Evolutionary conservation across 805 yeast species (phyloP).

Genomic region (Grigorovia transvaalensis): DNA sequence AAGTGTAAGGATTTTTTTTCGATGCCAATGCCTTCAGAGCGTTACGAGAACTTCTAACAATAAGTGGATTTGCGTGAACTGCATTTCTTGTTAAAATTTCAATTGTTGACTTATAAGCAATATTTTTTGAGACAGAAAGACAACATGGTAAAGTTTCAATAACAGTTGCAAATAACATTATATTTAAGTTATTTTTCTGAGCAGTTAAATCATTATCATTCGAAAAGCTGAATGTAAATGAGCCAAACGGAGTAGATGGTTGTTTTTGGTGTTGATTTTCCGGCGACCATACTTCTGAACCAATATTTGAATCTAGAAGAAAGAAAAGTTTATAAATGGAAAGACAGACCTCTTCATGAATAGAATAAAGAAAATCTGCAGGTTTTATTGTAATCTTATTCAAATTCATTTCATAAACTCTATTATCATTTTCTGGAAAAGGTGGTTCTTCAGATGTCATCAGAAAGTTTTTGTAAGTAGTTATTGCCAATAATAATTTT

Average conservation of each 20-base stretch:
- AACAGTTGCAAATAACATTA: slow-evolving; percentile 58
- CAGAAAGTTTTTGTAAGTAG: slow-evolving; percentile 61
- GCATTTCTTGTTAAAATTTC: slow-evolving; percentile 73
- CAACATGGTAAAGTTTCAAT: slow-evolving; percentile 72
- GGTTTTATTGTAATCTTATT: slow-evolving; percentile 26
- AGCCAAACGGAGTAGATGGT: slow-evolving; percentile 30
- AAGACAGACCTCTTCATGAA: slow-evolving; percentile 63
- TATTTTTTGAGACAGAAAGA: slow-evolving; percentile 33
- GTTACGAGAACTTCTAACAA: slow-evolving; percentile 52
- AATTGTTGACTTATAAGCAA: slow-evolving; percentile 52
- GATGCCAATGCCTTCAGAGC: slow-evolving; percentile 60
- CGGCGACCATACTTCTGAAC: slow-evolving; percentile 34
- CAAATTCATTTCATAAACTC: slow-evolving; percentile 25
- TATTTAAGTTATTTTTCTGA: slow-evolving; percentile 29
- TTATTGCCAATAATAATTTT: slow-evolving; percentile 55
- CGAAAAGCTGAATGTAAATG: slow-evolving; percentile 34
- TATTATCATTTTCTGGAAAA: slow-evolving; percentile 48
- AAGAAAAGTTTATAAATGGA: slow-evolving; percentile 45
- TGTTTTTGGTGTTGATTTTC: slow-evolving; percentile 29
- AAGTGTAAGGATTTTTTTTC: slow-evolving; percentile 54
- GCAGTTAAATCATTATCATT: slow-evolving; percentile 24
- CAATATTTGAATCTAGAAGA: slow-evolving; percentile 51
- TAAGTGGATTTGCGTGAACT: slow-evolving; percentile 52
- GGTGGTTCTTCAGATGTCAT: slow-evolving; percentile 59
- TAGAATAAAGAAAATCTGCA: slow-evolving; percentile 23